Evolutionary conservation across 148 eudicot genomes (phyloP).

Genomic region (Camellia sinensis): DNA sequence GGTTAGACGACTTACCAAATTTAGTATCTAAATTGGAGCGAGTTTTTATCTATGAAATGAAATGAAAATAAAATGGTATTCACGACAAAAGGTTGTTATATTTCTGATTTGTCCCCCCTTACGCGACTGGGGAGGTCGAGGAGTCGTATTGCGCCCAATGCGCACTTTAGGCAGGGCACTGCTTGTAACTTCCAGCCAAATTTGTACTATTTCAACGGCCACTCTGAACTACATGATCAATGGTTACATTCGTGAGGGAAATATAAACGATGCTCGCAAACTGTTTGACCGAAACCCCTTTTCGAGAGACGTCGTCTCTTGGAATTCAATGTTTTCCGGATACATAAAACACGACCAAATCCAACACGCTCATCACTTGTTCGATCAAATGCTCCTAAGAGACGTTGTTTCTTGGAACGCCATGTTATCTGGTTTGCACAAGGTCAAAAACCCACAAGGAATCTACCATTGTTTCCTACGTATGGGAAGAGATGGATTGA

Average conservation of each 20-base stretch:
- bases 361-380: conserved; percentile 48
- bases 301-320: conserved; percentile 43
- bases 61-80: too few relatives aligned
- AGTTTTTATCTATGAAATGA: too few relatives aligned
- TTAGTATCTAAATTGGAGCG: too few relatives aligned
- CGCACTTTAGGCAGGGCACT: background rate
- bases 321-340: conserved; percentile 60
- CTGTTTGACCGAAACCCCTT: conserved; percentile 47
- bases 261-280: conserved; percentile 36
- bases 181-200: conserved; percentile 19
- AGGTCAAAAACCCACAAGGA: conserved; percentile 16
- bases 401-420: conserved; percentile 68
- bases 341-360: conserved; percentile 31
- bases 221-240: conserved; percentile 39
- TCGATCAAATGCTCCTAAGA: conserved; percentile 53
- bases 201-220: conserved; percentile 33
- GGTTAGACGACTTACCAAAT: too few relatives aligned
- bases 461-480: conserved; percentile 24
- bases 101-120: too few relatives aligned
- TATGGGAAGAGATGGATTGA: conserved; percentile 35
- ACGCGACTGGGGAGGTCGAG: background rate
- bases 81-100: too few relatives aligned
- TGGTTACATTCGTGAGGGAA: conserved; percentile 30
- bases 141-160: background rate
- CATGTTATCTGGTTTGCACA: conserved; percentile 51